Evolutionary conservation across 2,329 filamentous ascomycete species (phyloP).

Genomic region (Fusarium sp.): DNA sequence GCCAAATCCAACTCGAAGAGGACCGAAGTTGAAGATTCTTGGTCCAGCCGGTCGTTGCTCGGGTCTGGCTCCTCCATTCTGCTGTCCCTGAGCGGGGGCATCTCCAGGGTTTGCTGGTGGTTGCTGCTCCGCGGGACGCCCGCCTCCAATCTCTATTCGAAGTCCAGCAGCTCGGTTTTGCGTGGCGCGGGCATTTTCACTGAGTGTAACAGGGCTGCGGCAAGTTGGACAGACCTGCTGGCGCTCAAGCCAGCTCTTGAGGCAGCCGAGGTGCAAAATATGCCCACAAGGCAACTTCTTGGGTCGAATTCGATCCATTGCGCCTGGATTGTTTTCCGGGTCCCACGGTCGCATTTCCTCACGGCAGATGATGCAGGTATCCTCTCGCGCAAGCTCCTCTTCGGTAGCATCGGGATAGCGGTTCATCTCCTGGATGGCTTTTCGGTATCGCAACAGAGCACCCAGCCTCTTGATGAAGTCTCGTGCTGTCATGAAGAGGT

Average conservation of each 20-base stretch:
- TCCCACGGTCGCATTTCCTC: slow-evolving; percentile 94
- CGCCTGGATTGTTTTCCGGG: slow-evolving; percentile 69
- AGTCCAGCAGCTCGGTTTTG: slow-evolving; percentile 51
- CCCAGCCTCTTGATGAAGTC: slow-evolving; percentile 92
- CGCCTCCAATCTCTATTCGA: slow-evolving; percentile 52
- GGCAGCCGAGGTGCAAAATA: slow-evolving; percentile 92
- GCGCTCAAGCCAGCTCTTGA: slow-evolving; percentile 96
- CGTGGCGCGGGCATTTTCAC: slow-evolving; percentile 46
- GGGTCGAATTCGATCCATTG: slow-evolving; percentile 86
- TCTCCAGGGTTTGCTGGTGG: slow-evolving; percentile 44
- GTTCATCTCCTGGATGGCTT: slow-evolving; percentile 95
- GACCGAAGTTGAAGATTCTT: slow-evolving; percentile 80
- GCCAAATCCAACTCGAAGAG: slow-evolving; percentile 82
- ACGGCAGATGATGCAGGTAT: slow-evolving; percentile 97
- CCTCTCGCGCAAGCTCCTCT: slow-evolving; percentile 87
- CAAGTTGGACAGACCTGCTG: slow-evolving; percentile 98
- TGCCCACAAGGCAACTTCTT: slow-evolving; percentile 98
- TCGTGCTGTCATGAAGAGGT: slow-evolving; percentile 93
- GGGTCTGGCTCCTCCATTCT: slow-evolving; percentile 44
- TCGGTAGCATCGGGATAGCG: slow-evolving; percentile 90
- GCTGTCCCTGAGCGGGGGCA: slow-evolving; percentile 40
- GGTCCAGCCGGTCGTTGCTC: slow-evolving; percentile 58
- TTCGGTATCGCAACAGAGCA: slow-evolving; percentile 90
- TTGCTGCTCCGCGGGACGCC: slow-evolving; percentile 42
- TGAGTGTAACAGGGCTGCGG: slow-evolving; percentile 77